Evolutionary conservation across 1,284 basidiomycete species (phyloP).

Genomic region (Grifola frondosa): DNA sequence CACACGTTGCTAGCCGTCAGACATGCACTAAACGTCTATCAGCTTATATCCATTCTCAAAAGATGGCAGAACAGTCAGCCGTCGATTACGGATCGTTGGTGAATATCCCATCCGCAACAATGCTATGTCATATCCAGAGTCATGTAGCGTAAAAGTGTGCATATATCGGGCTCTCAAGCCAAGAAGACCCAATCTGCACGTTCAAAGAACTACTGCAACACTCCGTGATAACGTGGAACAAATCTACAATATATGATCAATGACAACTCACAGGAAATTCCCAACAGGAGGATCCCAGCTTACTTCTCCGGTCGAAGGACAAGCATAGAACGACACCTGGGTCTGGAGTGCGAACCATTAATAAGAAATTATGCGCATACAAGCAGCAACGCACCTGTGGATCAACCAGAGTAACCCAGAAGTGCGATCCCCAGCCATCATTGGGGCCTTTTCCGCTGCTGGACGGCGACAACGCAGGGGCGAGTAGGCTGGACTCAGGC

Average conservation of each 20-base stretch:
- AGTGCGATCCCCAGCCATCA: slow-evolving; percentile 74
- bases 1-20: too few relatives aligned
- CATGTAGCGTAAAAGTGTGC: slow-evolving; percentile 9
- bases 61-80: too few relatives aligned
- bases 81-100: too few relatives aligned
- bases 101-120: too few relatives aligned
- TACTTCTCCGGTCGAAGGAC: slow-evolving; percentile 88
- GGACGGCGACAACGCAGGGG: slow-evolving; percentile 4
- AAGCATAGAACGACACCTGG: slow-evolving; percentile 85
- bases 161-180: too few relatives aligned
- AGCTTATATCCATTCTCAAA: too few relatives aligned
- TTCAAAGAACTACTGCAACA: background rate
- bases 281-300: slow-evolving; percentile 92
- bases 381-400: slow-evolving; percentile 58
- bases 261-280: slow-evolving; percentile 72
- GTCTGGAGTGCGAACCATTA: slow-evolving; percentile 47
- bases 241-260: slow-evolving; percentile 15
- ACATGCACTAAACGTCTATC: too few relatives aligned
- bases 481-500: slow-evolving; percentile 20
- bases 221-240: background rate
- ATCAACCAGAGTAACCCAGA: slow-evolving; percentile 83
- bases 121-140: slow-evolving; percentile 1
- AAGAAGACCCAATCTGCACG: background rate
- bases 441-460: slow-evolving; percentile 7
- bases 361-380: slow-evolving; percentile 9